Evolutionary conservation across 768 basidiomycete species (phyloP), one percentile per base, ranked within the genome.

Genomic region (Tylopilus sp.): DNA sequence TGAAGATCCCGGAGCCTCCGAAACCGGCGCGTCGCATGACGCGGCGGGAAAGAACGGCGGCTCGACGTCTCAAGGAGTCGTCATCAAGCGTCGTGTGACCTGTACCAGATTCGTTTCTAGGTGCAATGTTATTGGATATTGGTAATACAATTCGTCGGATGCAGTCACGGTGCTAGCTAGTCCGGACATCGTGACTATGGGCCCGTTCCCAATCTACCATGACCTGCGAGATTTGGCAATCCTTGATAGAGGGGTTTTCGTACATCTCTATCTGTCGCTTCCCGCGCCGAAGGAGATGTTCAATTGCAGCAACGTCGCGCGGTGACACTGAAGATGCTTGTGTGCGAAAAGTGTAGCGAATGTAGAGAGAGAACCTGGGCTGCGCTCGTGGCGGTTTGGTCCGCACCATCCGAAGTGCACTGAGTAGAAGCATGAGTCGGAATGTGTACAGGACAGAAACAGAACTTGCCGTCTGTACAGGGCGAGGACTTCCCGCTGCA

Each of bases 271-370:
- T 60, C 58, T 89, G 87, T 55, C 83, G 75, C 45, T 61, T 69
- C 3, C 87, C 87, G 49, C 80, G 81, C 42, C 90, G 79, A n/a
- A 93, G 64, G 30, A 91, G 74, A 65, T 91, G 85, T 60, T 93
- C 90, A 33, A 92, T 79, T 10, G 80, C 80, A 50, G 77, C 76
- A 54, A 92, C 74, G 50, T 89, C 80, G 12, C 87, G 81, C 6
- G 85, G 78, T 4, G 86, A 80, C 24, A 89, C 74, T 1, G 73
- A 73, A 6, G 74, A 62, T 6, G 87, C 85, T 61, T 86, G 85
- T 7, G 74, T 74, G 63, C 73, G 86, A 69, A 93, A 92, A 13
- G 74, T 79, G 66, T 86, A 85, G 54, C 83, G 86, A 29, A 88
- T 74, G 64, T 81, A 81, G 42, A 89, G 77, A 22, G 73, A 73